A percentile compares a stretch with the other conserved stretches of the same genome.
Conservation (phyloP, 495 filamentous ascomycete genomes). For the Penicillium goetzii region DNA sequence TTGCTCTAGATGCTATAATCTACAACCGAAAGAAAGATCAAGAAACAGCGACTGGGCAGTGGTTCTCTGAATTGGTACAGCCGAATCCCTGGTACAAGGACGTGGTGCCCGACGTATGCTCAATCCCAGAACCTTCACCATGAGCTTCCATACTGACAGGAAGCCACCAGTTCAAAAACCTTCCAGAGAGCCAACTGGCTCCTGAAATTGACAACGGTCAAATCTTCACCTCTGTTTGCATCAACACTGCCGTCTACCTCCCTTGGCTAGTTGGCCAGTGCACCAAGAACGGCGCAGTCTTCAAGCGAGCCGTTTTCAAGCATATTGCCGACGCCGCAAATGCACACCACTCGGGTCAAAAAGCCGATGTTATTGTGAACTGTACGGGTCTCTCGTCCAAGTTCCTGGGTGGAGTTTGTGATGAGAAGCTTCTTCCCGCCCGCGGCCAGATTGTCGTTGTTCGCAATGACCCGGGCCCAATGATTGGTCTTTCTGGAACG, state of each 20-base stretch:
- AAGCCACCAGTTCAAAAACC: constrained; percentile 52
- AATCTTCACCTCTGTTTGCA: constrained; percentile 81
- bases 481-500: constrained; percentile 71
- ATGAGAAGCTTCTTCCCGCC: constrained; percentile 71
- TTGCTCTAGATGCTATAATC: constrained; percentile 51
- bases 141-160: constrained; percentile 12
- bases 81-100: constrained; percentile 82
- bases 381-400: constrained; percentile 79
- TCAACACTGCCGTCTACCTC: constrained; percentile 87
- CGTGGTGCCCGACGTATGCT: constrained; percentile 69
- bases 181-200: constrained; percentile 59
- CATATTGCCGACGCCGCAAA: constrained; percentile 74
- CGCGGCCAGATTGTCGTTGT: constrained; percentile 91
- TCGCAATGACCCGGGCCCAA: constrained; percentile 74
- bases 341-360: constrained; percentile 63
- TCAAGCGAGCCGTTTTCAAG: constrained; percentile 62
- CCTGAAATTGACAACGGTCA: constrained; percentile 68
- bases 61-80: constrained; percentile 66
- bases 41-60: constrained; percentile 48
- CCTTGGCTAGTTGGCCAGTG: constrained; percentile 81
- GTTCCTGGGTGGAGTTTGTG: constrained; percentile 81
- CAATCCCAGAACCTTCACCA: no score
- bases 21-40: constrained; percentile 68
- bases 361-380: constrained; percentile 78
- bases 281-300: constrained; percentile 64